A percentile compares a stretch with the other conserved stretches of the same genome.
Evolutionary conservation across 352 stramenopile species (phyloP).

Genomic region (Globisporangium heterothallicum): DNA sequence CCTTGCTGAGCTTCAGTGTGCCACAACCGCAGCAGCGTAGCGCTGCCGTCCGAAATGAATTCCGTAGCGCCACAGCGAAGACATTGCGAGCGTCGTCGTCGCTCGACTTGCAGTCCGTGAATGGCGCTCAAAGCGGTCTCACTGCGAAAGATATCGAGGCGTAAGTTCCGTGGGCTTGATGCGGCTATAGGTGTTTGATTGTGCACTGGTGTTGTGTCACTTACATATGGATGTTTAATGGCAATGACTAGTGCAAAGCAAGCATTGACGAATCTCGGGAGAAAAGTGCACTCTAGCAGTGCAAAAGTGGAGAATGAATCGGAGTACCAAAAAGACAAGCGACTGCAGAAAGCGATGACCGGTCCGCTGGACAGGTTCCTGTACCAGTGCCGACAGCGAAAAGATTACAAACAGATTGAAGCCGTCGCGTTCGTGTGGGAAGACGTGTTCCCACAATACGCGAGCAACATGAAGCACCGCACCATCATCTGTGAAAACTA

Average conservation of each 20-base stretch:
- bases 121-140: not conserved
- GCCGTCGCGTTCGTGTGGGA: slow-evolving; percentile 43
- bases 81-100: not conserved
- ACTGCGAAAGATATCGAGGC: slow-evolving; percentile 11
- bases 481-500: slow-evolving; percentile 49
- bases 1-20: slow-evolving; percentile 5
- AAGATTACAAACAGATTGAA: slow-evolving; percentile 41
- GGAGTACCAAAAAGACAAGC: slow-evolving; percentile 25
- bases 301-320: slow-evolving; percentile 17
- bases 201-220: not conserved
- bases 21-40: not conserved
- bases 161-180: slow-evolving; percentile 9
- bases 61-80: not conserved
- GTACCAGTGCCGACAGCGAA: slow-evolving; percentile 22
- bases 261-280: slow-evolving; percentile 5
- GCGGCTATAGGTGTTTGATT: too few relatives aligned
- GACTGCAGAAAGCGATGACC: slow-evolving; percentile 45
- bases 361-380: slow-evolving; percentile 46
- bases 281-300: slow-evolving; percentile 4
- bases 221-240: not conserved
- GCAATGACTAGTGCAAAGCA: slow-evolving; percentile 10
- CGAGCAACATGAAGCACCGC: slow-evolving; percentile 31
- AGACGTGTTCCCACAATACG: slow-evolving; percentile 48
- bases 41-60: not conserved
- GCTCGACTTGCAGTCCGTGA: slow-evolving; percentile 1